Evolutionary conservation across 305 asterid genomes (phyloP), one percentile per base, ranked within the genome.

Genomic region (Vinca major): DNA sequence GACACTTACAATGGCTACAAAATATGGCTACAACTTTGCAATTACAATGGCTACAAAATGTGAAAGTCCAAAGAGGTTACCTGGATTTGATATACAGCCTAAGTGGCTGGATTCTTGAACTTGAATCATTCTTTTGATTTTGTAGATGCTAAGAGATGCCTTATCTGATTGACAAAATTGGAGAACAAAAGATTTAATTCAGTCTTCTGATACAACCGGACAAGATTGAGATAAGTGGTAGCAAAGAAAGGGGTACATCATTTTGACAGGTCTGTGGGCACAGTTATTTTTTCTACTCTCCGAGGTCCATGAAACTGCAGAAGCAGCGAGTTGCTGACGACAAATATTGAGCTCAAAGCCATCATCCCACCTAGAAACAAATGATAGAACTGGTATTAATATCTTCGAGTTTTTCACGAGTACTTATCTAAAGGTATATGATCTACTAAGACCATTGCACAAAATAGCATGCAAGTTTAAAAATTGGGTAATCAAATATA

Each of bases 291-390:
- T 61, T 62, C 77, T 79, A 80, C 79, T 76, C 74, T 71, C 63
- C 68, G 80, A 72, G 81, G 73, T n/a, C 86, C 84, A 26, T 89
- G 97, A 73, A 89, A 81, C 80, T 84, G 98, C 73, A 90, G 88
- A 69, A 89, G 92, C 72, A 93, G 79, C 20, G 97, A 89, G 80
- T 93, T 93, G 70, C 86, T 82, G 71, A 93, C 96, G 0, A 93
- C 97, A 65, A 93, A 79, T 61, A 89, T 89, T 6, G 97, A 93
- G 87, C 98, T 93, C 78, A 93, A 58, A 19, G 98, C 98, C 97
- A 90, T 93, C 83, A 93, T 81, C 6, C 98, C 95, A 58, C 97
- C 98, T 90, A 86, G 65, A 71, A 68, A 74, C 68, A 17, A 36
- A 11, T 12, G 10, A 20, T 2, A 45, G 9, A 61, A 41, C 53